These are phyloP conservation scores for Aegilops speltoides DNA, from an alignment of 176 grass and related monocot genomes.

Conservation along the genomic window DNA sequence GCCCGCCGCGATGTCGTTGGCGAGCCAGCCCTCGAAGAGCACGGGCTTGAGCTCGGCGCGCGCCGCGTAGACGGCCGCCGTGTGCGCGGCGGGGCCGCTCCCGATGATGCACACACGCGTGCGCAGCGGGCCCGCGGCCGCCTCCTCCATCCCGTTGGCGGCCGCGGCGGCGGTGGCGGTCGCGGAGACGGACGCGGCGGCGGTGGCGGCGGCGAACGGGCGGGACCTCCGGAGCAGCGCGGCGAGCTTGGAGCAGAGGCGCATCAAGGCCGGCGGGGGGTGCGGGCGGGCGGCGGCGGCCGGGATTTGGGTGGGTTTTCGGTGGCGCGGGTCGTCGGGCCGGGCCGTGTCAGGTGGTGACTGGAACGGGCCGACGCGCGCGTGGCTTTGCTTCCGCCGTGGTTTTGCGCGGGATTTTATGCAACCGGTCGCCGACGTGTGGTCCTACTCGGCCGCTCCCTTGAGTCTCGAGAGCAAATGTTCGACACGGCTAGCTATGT, in stretches of 20 bases:
- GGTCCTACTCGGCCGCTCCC: background rate
- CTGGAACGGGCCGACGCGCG: conserved; percentile 27
- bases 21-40: conserved; percentile 91
- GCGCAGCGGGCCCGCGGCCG: conserved; percentile 46
- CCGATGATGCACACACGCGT: conserved; percentile 90
- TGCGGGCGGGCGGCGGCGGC: background rate
- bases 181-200: conserved; percentile 22
- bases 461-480: background rate
- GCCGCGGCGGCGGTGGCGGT: background rate
- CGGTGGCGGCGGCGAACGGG: background rate
- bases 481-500: conserved; percentile 19
- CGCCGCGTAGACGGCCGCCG: conserved; percentile 83
- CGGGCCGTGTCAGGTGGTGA: background rate
- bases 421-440: background rate
- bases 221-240: conserved; percentile 67
- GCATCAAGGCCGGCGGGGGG: conserved; percentile 34
- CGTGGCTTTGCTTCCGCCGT: background rate
- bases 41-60: conserved; percentile 75
- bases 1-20: conserved; percentile 93
- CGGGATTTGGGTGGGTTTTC: background rate
- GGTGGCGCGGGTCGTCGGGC: background rate
- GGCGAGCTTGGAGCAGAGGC: conserved; percentile 61
- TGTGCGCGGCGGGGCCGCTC: conserved; percentile 89
- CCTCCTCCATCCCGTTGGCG: conserved; percentile 60
- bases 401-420: conserved; percentile 15